Percentiles rank a stretch among this genome's conserved stretches.
These are phyloP conservation scores for Xylariales sp. DNA, from an alignment of 2,329 filamentous ascomycete species.

Conservation along the genomic window DNA sequence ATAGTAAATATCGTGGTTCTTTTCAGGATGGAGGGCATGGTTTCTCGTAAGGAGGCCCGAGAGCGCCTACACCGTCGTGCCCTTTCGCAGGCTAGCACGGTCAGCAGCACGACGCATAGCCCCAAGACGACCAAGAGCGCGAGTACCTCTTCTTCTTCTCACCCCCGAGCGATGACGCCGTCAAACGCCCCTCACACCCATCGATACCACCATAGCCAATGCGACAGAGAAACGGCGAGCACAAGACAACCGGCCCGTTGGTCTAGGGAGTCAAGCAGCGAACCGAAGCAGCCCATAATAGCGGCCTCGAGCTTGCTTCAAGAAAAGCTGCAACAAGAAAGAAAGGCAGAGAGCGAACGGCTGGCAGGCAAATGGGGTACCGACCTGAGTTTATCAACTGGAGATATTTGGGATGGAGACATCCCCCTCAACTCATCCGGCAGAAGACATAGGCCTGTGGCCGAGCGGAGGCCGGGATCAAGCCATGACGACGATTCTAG, in stretches of 20 bases:
- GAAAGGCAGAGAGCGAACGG: conserved; percentile 61
- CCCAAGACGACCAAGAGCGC: conserved; percentile 56
- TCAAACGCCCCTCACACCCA: conserved; percentile 53
- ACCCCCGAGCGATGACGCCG: conserved; percentile 53
- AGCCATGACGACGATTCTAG: conserved; percentile 57
- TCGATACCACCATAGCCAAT: conserved; percentile 55
- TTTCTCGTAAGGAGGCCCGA: conserved; percentile 41
- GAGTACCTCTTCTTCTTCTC: conserved; percentile 57
- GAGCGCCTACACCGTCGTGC: conserved; percentile 54
- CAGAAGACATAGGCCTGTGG: conserved; percentile 48
- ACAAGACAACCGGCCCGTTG: conserved; percentile 55
- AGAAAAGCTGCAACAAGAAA: conserved; percentile 65
- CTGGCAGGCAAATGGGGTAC: conserved; percentile 53
- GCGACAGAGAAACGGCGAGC: conserved; percentile 50
- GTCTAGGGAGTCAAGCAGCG: conserved; percentile 57
- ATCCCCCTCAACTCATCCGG: conserved; percentile 56
- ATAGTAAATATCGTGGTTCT: not conserved
- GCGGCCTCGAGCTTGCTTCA: conserved; percentile 65
- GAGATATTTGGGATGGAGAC: conserved; percentile 52
- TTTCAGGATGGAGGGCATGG: conserved; percentile 43
- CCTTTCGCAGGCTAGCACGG: conserved; percentile 58
- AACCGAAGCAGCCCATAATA: conserved; percentile 54
- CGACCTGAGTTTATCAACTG: conserved; percentile 52
- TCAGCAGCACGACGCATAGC: conserved; percentile 56
- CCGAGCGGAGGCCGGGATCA: conserved; percentile 57